Percentiles rank a stretch among this genome's conserved stretches.
phyloP scores from a whole-genome alignment of 352 stramenopile genomes.

The Phytophthora ohioensis region DNA sequence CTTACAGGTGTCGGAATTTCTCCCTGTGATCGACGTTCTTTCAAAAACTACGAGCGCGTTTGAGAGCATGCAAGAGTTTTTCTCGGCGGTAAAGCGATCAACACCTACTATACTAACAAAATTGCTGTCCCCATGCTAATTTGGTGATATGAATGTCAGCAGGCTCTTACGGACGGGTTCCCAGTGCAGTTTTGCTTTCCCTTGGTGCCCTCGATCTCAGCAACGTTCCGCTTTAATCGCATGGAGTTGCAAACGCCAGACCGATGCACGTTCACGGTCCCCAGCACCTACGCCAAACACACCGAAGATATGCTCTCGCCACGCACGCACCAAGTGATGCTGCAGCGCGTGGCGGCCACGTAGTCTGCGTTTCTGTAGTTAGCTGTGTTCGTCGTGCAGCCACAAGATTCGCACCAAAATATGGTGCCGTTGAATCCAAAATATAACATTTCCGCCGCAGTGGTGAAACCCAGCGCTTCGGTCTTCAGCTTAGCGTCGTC shows the following conservation, averaged over 20 bases:
- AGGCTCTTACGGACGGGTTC: constrained; percentile 64
- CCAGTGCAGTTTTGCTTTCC: constrained; percentile 79
- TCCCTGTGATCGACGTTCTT: constrained; percentile 72
- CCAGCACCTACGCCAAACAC: constrained; percentile 40
- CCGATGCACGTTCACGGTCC: constrained; percentile 41
- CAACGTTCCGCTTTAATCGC: constrained; percentile 64
- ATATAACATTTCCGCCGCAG: neutral
- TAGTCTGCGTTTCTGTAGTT: constrained; percentile 24
- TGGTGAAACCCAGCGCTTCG: too few relatives aligned
- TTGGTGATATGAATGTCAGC: neutral
- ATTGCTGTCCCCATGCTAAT: constrained; percentile 11
- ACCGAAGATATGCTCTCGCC: constrained; percentile 61
- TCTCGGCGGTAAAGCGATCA: constrained; percentile 53
- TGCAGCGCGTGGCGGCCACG: constrained; percentile 62
- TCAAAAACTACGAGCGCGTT: constrained; percentile 74
- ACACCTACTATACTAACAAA: neutral
- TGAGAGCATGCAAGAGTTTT: constrained; percentile 70
- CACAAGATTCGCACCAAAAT: constrained; percentile 2
- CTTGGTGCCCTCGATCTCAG: constrained; percentile 66
- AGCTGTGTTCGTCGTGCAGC: neutral
- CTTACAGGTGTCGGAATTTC: constrained; percentile 59
- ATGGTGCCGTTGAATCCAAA: neutral
- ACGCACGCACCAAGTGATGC: constrained; percentile 64
- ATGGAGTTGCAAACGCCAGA: constrained; percentile 57
- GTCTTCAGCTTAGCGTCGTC: too few relatives aligned